These are phyloP conservation scores for Pichia sp. DNA, from an alignment of 1,139 yeast species.

Conservation along the genomic window DNA sequence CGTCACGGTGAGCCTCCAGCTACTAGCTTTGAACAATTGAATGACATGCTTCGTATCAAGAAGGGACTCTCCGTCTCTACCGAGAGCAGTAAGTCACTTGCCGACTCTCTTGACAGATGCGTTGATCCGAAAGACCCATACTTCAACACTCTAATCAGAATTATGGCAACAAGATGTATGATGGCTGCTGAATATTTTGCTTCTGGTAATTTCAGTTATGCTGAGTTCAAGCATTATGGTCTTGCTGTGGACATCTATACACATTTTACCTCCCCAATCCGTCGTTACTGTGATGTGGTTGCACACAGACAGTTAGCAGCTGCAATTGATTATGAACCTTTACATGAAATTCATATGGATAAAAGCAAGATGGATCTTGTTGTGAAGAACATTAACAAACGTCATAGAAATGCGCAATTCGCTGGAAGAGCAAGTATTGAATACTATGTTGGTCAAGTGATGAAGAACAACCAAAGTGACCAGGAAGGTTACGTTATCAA, in stretches of 20 bases:
- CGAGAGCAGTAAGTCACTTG: conserved; percentile 85
- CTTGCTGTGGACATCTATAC: conserved; percentile 96
- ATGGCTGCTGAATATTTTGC: conserved; percentile 98
- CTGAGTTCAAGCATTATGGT: conserved; percentile 97
- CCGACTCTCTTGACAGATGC: conserved; percentile 89
- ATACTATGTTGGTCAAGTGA: conserved; percentile 95
- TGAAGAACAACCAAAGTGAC: conserved; percentile 62
- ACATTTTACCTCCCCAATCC: conserved; percentile 96
- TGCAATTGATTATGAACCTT: conserved; percentile 86
- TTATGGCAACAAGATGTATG: conserved; percentile 99
- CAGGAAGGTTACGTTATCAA: conserved; percentile 92
- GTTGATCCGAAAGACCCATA: conserved; percentile 77
- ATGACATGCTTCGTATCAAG: conserved; percentile 82
- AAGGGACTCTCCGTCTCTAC: conserved; percentile 73
- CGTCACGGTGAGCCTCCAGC: conserved; percentile 97
- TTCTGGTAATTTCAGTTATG: conserved; percentile 83
- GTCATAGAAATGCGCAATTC: conserved; percentile 97
- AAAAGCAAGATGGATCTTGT: conserved; percentile 85
- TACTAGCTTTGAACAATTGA: conserved; percentile 80
- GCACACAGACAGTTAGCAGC: conserved; percentile 98
- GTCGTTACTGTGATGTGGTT: conserved; percentile 96
- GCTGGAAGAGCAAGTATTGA: conserved; percentile 98
- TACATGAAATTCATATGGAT: conserved; percentile 79
- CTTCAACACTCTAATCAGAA: conserved; percentile 88
- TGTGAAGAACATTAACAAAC: conserved; percentile 81